Conservation (phyloP, 2,329 filamentous ascomycete species). For the Incumbomyces delicatus region DNA sequence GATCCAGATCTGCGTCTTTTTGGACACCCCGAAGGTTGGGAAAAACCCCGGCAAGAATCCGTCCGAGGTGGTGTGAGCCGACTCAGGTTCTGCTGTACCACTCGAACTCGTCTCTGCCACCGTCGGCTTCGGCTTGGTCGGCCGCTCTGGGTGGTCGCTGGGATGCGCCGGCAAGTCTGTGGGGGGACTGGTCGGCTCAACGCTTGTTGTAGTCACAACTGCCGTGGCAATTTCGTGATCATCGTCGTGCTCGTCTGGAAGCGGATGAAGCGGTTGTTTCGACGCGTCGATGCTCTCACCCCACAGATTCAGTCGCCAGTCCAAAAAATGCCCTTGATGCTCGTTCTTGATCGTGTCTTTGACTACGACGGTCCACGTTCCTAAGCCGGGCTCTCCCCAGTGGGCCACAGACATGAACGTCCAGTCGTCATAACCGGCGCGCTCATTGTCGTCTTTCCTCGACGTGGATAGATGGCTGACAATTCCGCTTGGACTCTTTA, state of each 20-base stretch:
- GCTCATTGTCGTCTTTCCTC: constrained; percentile 57
- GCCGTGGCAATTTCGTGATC: constrained; percentile 55
- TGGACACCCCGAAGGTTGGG: constrained; percentile 80
- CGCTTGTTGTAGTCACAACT: constrained; percentile 53
- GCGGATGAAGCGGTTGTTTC: constrained; percentile 64
- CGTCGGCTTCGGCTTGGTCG: constrained; percentile 50
- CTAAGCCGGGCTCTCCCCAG: constrained; percentile 82
- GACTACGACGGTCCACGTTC: constrained; percentile 83
- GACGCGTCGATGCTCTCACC: constrained; percentile 71
- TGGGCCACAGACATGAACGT: constrained; percentile 98
- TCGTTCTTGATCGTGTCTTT: constrained; percentile 75
- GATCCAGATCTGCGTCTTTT: constrained; percentile 86
- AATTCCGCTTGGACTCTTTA: constrained; percentile 73
- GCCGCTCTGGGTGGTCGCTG: constrained; percentile 56
- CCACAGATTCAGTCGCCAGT: constrained; percentile 93
- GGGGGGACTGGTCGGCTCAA: constrained; percentile 39
- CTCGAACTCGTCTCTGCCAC: constrained; percentile 20
- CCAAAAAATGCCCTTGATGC: constrained; percentile 65
- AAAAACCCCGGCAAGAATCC: constrained; percentile 73
- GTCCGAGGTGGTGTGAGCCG: constrained; percentile 30
- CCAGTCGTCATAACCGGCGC: constrained; percentile 78
- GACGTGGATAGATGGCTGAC: constrained; percentile 73
- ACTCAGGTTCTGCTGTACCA: constrained; percentile 20
- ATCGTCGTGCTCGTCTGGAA: constrained; percentile 76
- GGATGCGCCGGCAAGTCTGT: constrained; percentile 39